These are phyloP conservation scores for Arabidopsis thaliana DNA, from an alignment of 345 rosid genomes.

Conservation along the genomic window TAIR10.1 NC_003074.8:8009501-8010000, in stretches of 20 bases:
- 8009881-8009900: constrained; percentile 94
- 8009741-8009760: constrained; percentile 85
- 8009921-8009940: constrained; percentile 95
- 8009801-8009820: constrained; percentile 91
- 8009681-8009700: constrained; percentile 17
- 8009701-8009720: constrained; percentile 46
- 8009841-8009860: constrained; percentile 77
- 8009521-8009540: constrained; percentile 31
- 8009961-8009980: constrained; percentile 94
- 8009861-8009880: constrained; percentile 88
- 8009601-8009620: constrained; percentile 16
- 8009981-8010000: constrained; percentile 89
- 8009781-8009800: constrained; percentile 92
- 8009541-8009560: constrained; percentile 30
- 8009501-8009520: constrained; percentile 20
- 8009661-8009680: constrained; percentile 39
- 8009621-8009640: constrained; percentile 20
- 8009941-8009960: constrained; percentile 97
- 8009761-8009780: constrained; percentile 96
- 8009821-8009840: constrained; percentile 93
- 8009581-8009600: neutral
- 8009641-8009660: constrained; percentile 14
- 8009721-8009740: constrained; percentile 60
- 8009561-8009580: constrained; percentile 14
- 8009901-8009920: constrained; percentile 84